Base-by-base conservation (phyloP, 164 flowering plant species). In the Magnolia sinica region DNA sequence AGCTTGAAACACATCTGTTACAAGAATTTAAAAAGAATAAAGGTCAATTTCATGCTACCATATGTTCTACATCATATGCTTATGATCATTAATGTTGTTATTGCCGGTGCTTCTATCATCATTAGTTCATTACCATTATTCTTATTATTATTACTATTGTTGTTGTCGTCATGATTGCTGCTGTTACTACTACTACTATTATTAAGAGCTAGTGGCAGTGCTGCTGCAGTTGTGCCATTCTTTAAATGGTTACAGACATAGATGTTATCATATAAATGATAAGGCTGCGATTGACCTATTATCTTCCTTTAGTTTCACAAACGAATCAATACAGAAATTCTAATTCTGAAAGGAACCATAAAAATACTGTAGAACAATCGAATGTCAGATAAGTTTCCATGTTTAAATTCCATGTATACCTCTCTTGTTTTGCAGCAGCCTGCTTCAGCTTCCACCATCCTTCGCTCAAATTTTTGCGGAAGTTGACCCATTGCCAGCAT, bases 361-460 rank as follows among this genome's bases (percentile, higher is more conserved):
- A 63, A 63, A 14, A n/a, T 22, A 19, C 19, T 18, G 20, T 16
- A 63, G 65, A 63, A 18, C 20, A 18, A 63, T 63, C n/a, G 16
- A 8, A 63, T 63, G 18, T 19, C 1, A 63, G 65, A 63, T 63
- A 63, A 16, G 65, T 63, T 63, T 63, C 20, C 19, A 19, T 61
- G 20, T 20, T 61, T 61, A 63, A 23, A 78, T 27, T 50, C 22
- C 29, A 66, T 24, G 9, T 45, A 14, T 70, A 83, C 85, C 85
- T 83, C 79, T 75, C 50, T 80, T 23, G 71, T 76, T 23, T 70
- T 45, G 70, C 50, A 52, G 50, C 77, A 75, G 23, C 72, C 74
- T 64, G 51, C 73, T 77, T 78, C 83, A 64, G 76, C 71, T 66
- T 75, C 58, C 72, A 72, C 75, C 72, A 55, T 55, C 63, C 51